These are phyloP conservation scores for Pseudopithomyces chartarum DNA, from an alignment of 2,329 filamentous ascomycete genomes.

Conservation along the genomic window DNA sequence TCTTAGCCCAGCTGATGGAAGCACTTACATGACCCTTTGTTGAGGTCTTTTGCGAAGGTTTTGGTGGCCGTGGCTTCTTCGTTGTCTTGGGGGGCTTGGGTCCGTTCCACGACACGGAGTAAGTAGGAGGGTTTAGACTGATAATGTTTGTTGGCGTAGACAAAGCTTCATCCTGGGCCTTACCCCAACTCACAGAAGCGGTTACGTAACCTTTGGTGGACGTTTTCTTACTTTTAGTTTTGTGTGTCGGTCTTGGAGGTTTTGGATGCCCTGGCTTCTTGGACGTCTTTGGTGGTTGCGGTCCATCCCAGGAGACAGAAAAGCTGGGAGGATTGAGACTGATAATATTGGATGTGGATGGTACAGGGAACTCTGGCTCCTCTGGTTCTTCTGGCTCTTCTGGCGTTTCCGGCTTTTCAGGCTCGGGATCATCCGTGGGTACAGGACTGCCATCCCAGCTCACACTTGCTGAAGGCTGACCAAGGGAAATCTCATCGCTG, in stretches of 20 bases:
- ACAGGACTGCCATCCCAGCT: conserved; percentile 20
- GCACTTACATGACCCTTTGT: conserved; percentile 7
- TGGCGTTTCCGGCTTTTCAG: conserved; percentile 7
- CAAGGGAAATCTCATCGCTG: not conserved
- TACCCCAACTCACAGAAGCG: not conserved
- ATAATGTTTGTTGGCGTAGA: conserved; percentile 16
- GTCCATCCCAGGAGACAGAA: conserved; percentile 21
- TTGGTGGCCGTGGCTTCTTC: conserved; percentile 8
- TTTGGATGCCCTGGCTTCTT: not conserved
- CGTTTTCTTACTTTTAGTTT: not conserved
- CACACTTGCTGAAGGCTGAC: conserved; percentile 8
- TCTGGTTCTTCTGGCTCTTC: conserved; percentile 20
- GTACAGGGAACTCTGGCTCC: not conserved
- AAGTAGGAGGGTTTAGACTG: conserved; percentile 18
- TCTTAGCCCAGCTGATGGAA: not conserved
- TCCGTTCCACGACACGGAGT: conserved; percentile 20
- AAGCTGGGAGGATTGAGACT: conserved; percentile 19
- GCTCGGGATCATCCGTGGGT: not conserved
- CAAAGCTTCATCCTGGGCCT: not conserved
- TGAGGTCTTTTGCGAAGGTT: conserved; percentile 7
- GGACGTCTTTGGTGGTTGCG: not conserved
- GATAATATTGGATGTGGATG: conserved; percentile 19
- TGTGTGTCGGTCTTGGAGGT: conserved; percentile 6
- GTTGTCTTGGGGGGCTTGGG: not conserved
- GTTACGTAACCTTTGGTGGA: not conserved